These are phyloP conservation scores for Lignosus rhinocerotis DNA, from an alignment of 1,284 basidiomycete species.

Conservation along the genomic window DNA sequence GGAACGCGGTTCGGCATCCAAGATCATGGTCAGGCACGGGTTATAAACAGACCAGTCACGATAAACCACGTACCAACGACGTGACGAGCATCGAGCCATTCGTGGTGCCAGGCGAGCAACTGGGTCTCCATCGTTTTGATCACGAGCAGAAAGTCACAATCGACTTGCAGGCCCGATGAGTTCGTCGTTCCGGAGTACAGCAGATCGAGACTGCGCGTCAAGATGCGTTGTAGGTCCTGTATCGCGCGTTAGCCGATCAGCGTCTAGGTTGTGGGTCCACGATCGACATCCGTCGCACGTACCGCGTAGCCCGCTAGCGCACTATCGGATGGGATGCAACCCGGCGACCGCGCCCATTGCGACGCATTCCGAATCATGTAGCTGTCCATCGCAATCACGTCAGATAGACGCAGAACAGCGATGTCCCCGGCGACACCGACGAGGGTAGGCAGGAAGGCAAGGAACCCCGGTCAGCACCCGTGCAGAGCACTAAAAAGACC, in stretches of 20 bases:
- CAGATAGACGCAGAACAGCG: conserved; percentile 3
- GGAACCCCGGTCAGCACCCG: conserved; percentile 12
- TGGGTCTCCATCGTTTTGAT: conserved; percentile 87
- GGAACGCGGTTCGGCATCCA: background rate
- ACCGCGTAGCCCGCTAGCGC: conserved; percentile 72
- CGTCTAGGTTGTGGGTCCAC: conserved; percentile 13
- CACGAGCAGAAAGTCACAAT: conserved; percentile 84
- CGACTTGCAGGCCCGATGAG: conserved; percentile 81
- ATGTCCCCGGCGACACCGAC: conserved; percentile 15
- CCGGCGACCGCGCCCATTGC: conserved; percentile 68
- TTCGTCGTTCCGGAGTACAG: conserved; percentile 85
- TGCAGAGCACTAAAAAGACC: conserved; percentile 12
- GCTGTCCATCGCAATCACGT: conserved; percentile 39
- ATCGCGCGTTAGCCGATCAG: conserved; percentile 11
- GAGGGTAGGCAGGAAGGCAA: conserved; percentile 9
- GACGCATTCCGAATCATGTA: conserved; percentile 86
- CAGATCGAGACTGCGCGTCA: conserved; percentile 87
- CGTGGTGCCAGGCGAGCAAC: conserved; percentile 66
- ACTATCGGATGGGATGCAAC: conserved; percentile 62
- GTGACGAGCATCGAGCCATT: conserved; percentile 49
- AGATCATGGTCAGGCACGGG: background rate
- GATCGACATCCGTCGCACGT: conserved; percentile 32
- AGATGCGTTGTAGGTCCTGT: conserved; percentile 83
- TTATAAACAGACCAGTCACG: background rate
- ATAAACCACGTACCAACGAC: conserved; percentile 3